Evolutionary conservation across 345 rosid genomes (phyloP).

Genomic region (Reutealis trisperma): DNA sequence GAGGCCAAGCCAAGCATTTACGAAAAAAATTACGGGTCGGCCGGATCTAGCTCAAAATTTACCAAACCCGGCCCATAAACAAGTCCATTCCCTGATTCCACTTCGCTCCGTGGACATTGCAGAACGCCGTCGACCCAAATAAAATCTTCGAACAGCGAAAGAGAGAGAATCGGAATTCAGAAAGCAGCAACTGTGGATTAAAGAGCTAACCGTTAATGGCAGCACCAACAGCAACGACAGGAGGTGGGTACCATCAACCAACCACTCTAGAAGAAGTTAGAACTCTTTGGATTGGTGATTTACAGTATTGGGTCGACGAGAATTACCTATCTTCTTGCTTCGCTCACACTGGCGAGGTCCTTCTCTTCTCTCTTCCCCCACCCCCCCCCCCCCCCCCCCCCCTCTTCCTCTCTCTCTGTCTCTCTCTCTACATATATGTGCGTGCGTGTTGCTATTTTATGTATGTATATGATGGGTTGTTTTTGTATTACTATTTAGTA

Average conservation of each 20-base stretch:
- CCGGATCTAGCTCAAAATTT: too few species aligned
- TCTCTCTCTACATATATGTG: not conserved
- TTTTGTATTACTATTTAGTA: not conserved
- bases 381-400: too few species aligned
- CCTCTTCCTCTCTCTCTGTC: not conserved
- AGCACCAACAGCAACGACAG: conserved; percentile 33
- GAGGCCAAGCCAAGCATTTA: too few species aligned
- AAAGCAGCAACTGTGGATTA: not conserved
- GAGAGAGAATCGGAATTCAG: not conserved
- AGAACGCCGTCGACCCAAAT: too few species aligned
- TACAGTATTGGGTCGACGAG: conserved; percentile 95
- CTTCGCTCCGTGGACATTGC: too few species aligned
- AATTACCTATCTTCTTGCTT: conserved; percentile 82
- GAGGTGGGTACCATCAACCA: conserved; percentile 71
- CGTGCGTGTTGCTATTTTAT: too few species aligned
- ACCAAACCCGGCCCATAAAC: too few species aligned
- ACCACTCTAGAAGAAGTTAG: conserved; percentile 84
- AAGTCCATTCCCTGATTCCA: too few species aligned
- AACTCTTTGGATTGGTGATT: conserved; percentile 98
- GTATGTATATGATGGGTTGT: not conserved
- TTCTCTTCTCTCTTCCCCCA: too few species aligned
- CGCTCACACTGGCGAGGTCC: conserved; percentile 94
- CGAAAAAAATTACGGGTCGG: too few species aligned
- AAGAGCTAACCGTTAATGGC: conserved; percentile 17
- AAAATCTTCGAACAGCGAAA: not conserved